These are phyloP conservation scores for Phaffomyces antillensis DNA, from an alignment of 805 yeast genomes.

Conservation along the genomic window DNA sequence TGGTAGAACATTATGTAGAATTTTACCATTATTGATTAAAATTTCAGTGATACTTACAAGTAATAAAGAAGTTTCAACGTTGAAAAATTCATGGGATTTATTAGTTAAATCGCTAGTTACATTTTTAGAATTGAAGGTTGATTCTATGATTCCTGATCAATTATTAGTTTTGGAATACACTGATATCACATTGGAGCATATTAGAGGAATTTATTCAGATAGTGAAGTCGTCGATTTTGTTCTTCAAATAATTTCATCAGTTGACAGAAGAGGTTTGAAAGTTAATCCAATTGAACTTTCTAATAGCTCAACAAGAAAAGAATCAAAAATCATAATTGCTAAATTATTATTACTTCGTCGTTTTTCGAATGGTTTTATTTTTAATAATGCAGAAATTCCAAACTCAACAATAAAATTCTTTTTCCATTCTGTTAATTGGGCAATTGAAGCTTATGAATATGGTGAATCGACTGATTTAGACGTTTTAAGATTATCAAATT, in stretches of 20 bases:
- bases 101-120: constrained; percentile 29
- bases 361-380: constrained; percentile 33
- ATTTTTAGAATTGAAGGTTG: constrained; percentile 43
- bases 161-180: constrained; percentile 51
- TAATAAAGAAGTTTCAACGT: constrained; percentile 15
- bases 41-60: constrained; percentile 27
- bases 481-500: constrained; percentile 56
- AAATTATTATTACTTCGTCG: constrained; percentile 59
- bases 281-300: constrained; percentile 1
- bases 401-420: constrained; percentile 38
- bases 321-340: constrained; percentile 47
- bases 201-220: constrained; percentile 33
- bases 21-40: constrained; percentile 44
- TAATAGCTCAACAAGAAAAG: constrained; percentile 16
- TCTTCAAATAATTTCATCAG: constrained; percentile 40
- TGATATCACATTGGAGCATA: constrained; percentile 44
- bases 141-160: constrained; percentile 52
- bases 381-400: constrained; percentile 22
- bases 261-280: constrained; percentile 48
- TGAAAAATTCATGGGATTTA: constrained; percentile 22
- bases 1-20: constrained; percentile 59
- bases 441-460: constrained; percentile 48
- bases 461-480: constrained; percentile 41
- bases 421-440: constrained; percentile 43
- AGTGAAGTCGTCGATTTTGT: constrained; percentile 35